phyloP scores from a whole-genome alignment of 1,284 basidiomycete species.

The Ustilago esculenta region DNA sequence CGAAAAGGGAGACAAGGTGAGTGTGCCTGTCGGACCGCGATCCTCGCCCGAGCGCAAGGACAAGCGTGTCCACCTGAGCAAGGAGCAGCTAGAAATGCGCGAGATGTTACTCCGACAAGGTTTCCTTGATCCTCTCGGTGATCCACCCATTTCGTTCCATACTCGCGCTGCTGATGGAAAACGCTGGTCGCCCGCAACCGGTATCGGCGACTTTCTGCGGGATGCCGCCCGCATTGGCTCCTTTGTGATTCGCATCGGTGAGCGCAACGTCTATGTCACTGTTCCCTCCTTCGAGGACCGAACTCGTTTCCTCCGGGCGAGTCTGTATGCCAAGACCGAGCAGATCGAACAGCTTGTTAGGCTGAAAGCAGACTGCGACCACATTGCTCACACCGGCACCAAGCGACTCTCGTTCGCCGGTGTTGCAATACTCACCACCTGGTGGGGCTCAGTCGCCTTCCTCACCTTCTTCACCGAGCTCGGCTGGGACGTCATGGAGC shows the following conservation, averaged over 20 bases:
- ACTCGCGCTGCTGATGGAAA: conserved; percentile 52
- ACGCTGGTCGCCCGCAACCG: conserved; percentile 58
- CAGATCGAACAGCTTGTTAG: conserved; percentile 53
- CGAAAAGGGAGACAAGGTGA: conserved; percentile 18
- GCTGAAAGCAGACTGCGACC: conserved; percentile 58
- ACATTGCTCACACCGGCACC: conserved; percentile 48
- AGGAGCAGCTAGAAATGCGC: conserved; percentile 40
- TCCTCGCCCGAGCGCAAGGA: conserved; percentile 38
- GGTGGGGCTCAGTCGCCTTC: conserved; percentile 56
- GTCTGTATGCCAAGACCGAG: conserved; percentile 50
- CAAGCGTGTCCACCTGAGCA: conserved; percentile 28
- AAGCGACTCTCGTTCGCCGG: conserved; percentile 54
- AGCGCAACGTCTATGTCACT: conserved; percentile 46
- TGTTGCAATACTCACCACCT: conserved; percentile 44
- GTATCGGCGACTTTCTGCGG: conserved; percentile 59
- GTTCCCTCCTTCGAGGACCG: conserved; percentile 61
- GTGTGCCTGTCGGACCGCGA: conserved; percentile 15
- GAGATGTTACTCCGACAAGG: conserved; percentile 43
- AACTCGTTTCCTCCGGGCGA: conserved; percentile 50
- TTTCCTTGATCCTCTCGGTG: conserved; percentile 47
- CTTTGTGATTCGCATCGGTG: conserved; percentile 54
- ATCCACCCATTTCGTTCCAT: conserved; percentile 58
- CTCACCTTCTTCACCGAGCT: conserved; percentile 56
- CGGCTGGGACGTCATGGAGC: conserved; percentile 57
- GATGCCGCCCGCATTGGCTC: conserved; percentile 58